phyloP scores from a whole-genome alignment of 192 early-diverging fungal genomes.

The Coemansia sp. region DNA sequence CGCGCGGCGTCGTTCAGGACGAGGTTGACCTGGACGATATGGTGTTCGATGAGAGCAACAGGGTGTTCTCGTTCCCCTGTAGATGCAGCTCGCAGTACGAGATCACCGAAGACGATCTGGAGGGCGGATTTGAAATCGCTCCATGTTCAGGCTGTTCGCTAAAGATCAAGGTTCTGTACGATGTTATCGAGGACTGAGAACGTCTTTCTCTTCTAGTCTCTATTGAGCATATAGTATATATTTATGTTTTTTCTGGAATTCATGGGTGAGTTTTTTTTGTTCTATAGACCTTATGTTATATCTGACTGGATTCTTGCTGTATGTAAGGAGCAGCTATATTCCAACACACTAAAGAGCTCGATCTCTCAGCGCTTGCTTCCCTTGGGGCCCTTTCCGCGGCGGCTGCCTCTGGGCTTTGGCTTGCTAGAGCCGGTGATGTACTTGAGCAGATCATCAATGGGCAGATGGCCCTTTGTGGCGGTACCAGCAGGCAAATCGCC shows the following conservation, averaged over 20 bases:
- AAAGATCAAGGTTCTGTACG: conserved; percentile 68
- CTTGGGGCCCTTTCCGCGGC: conserved; percentile 37
- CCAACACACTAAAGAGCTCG: neutral
- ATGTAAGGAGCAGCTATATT: too few relatives aligned
- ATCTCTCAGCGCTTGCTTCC: conserved; percentile 29
- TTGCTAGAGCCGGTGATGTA: conserved; percentile 59
- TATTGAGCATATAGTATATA: too few relatives aligned
- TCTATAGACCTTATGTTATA: too few relatives aligned
- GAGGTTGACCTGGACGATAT: conserved; percentile 83
- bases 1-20: conserved; percentile 62
- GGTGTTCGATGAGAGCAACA: conserved; percentile 63
- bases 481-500: conserved; percentile 22
- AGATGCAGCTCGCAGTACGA: conserved; percentile 67
- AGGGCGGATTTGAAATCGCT: conserved; percentile 61
- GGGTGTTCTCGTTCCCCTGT: conserved; percentile 58
- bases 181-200: conserved; percentile 49
- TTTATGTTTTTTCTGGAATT: too few relatives aligned
- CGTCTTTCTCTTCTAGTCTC: too few relatives aligned
- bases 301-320: too few relatives aligned
- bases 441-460: conserved; percentile 77
- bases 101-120: conserved; percentile 68
- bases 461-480: conserved; percentile 66
- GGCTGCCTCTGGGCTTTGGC: conserved; percentile 40
- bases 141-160: conserved; percentile 71
- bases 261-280: too few relatives aligned